Percentiles rank a stretch among this genome's conserved stretches.
Evolutionary conservation across 2,329 filamentous ascomycete species (phyloP).

Genomic region (Atkinsonella texensis): DNA sequence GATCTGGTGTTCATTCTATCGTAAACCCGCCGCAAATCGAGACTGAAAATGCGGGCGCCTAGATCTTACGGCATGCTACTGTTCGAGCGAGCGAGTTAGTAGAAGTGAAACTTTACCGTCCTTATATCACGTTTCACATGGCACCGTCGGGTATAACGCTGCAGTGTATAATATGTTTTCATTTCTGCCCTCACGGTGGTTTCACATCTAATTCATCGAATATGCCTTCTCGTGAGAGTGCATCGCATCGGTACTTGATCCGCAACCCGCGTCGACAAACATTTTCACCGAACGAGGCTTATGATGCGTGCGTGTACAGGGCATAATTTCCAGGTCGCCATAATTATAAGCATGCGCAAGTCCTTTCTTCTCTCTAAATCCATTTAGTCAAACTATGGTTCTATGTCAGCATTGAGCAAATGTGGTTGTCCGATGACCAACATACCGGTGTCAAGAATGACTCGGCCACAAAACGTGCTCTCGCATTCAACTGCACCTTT

Average conservation of each 20-base stretch:
- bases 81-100: background rate
- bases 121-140: too few relatives aligned
- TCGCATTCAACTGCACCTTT: slow-evolving; percentile 66
- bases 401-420: slow-evolving; percentile 4
- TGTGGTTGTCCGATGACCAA: background rate
- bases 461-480: slow-evolving; percentile 94
- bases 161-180: background rate
- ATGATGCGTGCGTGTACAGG: background rate
- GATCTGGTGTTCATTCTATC: too few relatives aligned
- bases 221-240: background rate
- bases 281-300: background rate
- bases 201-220: slow-evolving; percentile 3
- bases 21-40: too few relatives aligned
- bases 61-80: too few relatives aligned
- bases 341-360: background rate
- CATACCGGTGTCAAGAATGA: slow-evolving; percentile 88
- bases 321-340: background rate
- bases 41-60: too few relatives aligned
- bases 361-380: background rate
- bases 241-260: background rate
- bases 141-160: background rate
- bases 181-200: slow-evolving; percentile 3
- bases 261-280: background rate
- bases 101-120: too few relatives aligned
- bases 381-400: slow-evolving; percentile 20